Evolutionary conservation across 768 basidiomycete species (phyloP), one percentile per base, ranked within the genome.

Genomic region (Lactarius sp.): DNA sequence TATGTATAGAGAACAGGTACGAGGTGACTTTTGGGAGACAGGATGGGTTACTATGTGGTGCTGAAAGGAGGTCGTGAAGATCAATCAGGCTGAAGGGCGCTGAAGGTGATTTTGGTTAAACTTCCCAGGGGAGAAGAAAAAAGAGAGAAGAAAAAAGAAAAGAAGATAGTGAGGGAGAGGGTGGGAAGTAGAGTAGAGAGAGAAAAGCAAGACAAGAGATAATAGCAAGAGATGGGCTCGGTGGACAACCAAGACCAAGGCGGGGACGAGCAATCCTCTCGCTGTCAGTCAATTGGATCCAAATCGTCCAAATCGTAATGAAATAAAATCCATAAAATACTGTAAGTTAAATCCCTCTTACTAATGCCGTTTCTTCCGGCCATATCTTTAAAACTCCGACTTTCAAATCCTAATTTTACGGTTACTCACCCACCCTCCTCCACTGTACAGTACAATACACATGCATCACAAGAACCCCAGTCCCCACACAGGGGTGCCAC

Each of bases 41-140:
- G 72, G 74, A 71, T 73, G 74, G 74, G 73, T 72, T 76, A 77
- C 74, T 75, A 78, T 73, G 75, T 74, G 72, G 70, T 75, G 73
- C 74, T 75, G 73, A 71, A 63, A 66, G 71, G 71, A 71, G 73
- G 77, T 78, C 77, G 79, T 78, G 73, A 79, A 51, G 67, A 66
- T 60, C 55, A 59, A 66, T 56, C 55, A 59, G 65, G 54, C 42
- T 62, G 58, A 31, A 34, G 52, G 59, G 20, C 8, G 56, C 36
- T 59, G 46, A 41, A 53, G 49, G 62, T 27, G 59, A 14, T 56
- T 62, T 74, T 74, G 66, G 68, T 65, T 60, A 64, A 65, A 58
- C 69, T 70, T 70, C 71, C 60, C 66, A 49, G 46, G 53, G 67
- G 68, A 31, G 67, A 70, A 66, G 69, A 73, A 70, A 72, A 33